Percentiles rank a stretch among this genome's conserved stretches.
phyloP scores from a whole-genome alignment of 73 alveolate species.

The Tetrahymena malaccensis region DNA sequence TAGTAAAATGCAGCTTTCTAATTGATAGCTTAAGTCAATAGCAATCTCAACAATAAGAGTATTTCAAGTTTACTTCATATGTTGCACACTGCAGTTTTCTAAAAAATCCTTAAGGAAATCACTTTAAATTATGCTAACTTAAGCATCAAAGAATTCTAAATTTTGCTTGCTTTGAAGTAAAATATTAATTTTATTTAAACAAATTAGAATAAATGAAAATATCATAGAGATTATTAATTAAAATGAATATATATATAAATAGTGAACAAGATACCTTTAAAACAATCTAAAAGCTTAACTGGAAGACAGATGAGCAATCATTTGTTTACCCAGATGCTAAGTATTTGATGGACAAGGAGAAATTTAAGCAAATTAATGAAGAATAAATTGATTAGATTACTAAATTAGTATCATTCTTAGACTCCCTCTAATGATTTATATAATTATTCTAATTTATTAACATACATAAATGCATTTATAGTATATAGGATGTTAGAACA shows the following conservation, averaged over 20 bases:
- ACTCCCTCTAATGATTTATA: background rate
- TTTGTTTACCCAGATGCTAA: background rate
- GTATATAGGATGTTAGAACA: background rate
- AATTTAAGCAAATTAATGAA: background rate
- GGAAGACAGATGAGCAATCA: background rate
- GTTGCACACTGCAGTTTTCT: background rate
- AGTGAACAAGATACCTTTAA: background rate
- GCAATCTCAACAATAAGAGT: background rate
- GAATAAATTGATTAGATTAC: background rate
- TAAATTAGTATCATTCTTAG: background rate
- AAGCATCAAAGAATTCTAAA: background rate
- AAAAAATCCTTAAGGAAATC: background rate
- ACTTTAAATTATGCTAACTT: background rate
- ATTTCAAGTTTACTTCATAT: background rate
- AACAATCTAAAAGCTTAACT: background rate
- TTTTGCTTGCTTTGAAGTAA: background rate
- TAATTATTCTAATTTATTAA: background rate
- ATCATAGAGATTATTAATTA: too few relatives aligned
- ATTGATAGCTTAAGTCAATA: background rate
- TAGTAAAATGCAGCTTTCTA: background rate
- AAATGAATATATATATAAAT: background rate
- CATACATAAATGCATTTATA: background rate
- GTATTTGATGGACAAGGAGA: background rate
- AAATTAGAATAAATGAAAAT: background rate
- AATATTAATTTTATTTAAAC: background rate